These are phyloP conservation scores for Leishmania mexicana DNA, from an alignment of 208 protist genomes.

Conservation along the genomic window DNA sequence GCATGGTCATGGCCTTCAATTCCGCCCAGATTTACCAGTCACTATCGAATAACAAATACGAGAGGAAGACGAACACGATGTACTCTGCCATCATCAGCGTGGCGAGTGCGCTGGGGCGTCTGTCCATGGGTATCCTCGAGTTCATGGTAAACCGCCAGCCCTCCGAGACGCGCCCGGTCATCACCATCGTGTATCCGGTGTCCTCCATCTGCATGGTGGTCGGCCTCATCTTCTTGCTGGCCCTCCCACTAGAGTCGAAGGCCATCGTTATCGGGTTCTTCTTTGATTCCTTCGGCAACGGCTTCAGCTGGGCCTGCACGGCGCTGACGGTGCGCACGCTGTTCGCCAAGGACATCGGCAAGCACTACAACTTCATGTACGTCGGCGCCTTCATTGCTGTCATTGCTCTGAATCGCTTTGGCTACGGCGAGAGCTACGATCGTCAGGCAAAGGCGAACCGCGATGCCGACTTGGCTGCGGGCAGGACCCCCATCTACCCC, in stretches of 20 bases:
- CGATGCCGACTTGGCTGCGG: constrained; percentile 15
- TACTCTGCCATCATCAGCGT: constrained; percentile 62
- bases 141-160: constrained; percentile 32
- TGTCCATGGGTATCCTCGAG: constrained; percentile 59
- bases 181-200: constrained; percentile 45
- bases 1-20: constrained; percentile 68
- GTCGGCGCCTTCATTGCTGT: constrained; percentile 51
- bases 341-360: constrained; percentile 69
- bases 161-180: constrained; percentile 36
- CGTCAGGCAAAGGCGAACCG: constrained; percentile 42
- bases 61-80: constrained; percentile 44
- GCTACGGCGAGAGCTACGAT: constrained; percentile 68
- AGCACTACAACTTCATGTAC: constrained; percentile 81
- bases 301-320: constrained; percentile 62
- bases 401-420: constrained; percentile 66
- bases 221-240: constrained; percentile 47
- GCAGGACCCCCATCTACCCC: constrained; percentile 34
- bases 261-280: constrained; percentile 58
- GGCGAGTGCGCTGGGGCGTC: constrained; percentile 61
- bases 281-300: constrained; percentile 61
- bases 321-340: constrained; percentile 44
- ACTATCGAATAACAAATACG: constrained; percentile 37
- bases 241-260: constrained; percentile 42
- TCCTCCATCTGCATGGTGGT: constrained; percentile 39
- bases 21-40: constrained; percentile 66